Conservation (phyloP, 2,329 filamentous ascomycete species). For the Neofusicoccum kwambonambiense region DNA sequence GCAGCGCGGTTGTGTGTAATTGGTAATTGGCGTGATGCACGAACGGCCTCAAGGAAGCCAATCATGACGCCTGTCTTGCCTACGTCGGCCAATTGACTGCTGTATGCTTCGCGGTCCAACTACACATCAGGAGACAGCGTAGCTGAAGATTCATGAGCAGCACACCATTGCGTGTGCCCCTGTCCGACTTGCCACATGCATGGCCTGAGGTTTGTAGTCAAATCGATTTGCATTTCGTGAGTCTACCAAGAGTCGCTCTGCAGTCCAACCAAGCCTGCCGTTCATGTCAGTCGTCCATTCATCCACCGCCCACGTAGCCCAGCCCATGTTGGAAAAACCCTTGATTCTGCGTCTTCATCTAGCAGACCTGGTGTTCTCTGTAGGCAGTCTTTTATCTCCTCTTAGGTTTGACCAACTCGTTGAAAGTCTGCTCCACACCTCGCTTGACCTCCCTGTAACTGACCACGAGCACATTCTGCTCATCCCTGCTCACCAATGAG, state of each 20-base stretch:
- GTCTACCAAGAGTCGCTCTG: conserved; percentile 5
- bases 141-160: too few species aligned
- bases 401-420: conserved; percentile 51
- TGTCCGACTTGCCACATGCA: too few species aligned
- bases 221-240: conserved; percentile 10
- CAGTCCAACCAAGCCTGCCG: conserved; percentile 4
- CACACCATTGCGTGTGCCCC: too few species aligned
- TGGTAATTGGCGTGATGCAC: too few species aligned
- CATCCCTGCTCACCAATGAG: conserved; percentile 81
- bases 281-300: conserved; percentile 4
- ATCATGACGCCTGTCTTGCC: too few species aligned
- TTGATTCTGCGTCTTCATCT: not conserved
- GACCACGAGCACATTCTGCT: conserved; percentile 83
- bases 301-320: not conserved
- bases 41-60: too few species aligned
- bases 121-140: too few species aligned
- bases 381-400: conserved; percentile 5
- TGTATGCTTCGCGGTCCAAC: too few species aligned
- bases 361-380: not conserved
- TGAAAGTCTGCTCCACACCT: conserved; percentile 60
- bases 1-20: too few species aligned
- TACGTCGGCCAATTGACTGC: too few species aligned
- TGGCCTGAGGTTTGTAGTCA: not conserved
- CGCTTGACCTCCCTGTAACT: conserved; percentile 85
- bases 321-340: not conserved